Evolutionary conservation across 208 protist genomes (phyloP).

Genomic region (Acanthamoeba triangularis): DNA sequence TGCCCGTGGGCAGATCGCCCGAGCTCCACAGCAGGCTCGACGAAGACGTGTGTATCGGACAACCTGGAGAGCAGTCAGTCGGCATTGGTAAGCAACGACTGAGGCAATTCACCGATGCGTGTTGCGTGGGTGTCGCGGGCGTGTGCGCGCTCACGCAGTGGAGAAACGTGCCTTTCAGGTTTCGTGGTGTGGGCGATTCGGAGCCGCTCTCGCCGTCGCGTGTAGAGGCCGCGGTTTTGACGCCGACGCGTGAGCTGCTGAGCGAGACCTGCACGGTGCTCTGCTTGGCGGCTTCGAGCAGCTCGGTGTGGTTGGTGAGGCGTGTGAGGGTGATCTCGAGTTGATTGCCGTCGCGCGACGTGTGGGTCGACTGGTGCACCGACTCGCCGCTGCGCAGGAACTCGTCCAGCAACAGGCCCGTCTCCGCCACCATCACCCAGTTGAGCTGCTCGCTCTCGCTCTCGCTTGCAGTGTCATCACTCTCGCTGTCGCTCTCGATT

Average conservation of each 20-base stretch:
- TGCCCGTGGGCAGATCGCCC: background rate
- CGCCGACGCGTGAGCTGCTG: background rate
- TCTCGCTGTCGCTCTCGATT: background rate
- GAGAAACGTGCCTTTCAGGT: no score
- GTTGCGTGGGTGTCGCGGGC: no score
- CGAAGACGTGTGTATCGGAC: background rate
- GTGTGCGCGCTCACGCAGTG: no score
- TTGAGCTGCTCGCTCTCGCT: background rate
- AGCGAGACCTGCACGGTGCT: background rate
- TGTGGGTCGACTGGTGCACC: constrained; percentile 21
- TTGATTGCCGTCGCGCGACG: background rate
- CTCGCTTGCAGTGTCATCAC: constrained; percentile 1
- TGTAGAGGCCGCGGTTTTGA: background rate
- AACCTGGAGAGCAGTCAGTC: background rate
- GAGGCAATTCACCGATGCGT: no score
- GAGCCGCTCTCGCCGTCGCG: background rate
- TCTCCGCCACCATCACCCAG: background rate
- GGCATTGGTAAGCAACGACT: no score
- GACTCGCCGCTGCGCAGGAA: constrained; percentile 28
- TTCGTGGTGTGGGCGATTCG: background rate
- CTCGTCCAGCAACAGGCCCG: constrained; percentile 6
- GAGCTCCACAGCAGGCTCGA: background rate
- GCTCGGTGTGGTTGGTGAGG: background rate
- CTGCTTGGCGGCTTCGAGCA: background rate
- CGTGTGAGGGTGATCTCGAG: constrained; percentile 10